Evolutionary conservation across 2,329 filamentous ascomycete species (phyloP), one percentile per base, ranked within the genome.

Genomic region (Verticillium nubilum): DNA sequence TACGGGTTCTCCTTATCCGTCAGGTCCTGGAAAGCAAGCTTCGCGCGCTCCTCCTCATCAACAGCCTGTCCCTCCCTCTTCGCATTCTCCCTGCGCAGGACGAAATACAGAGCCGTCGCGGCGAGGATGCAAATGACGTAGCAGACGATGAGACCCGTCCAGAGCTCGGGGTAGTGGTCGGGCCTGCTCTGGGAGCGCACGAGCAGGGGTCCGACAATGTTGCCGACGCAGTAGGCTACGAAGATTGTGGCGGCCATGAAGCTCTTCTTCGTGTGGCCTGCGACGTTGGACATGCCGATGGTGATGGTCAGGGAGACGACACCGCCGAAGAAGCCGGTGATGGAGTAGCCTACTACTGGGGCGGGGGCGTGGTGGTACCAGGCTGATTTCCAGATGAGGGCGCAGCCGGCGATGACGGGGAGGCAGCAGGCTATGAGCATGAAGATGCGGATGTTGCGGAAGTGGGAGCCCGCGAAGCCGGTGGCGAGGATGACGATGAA

Each of bases 211-310:
- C 89, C 89, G 26, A 92, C 85, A 56, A 92, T 92, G 65, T 92
- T 92, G 1, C 89, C 81, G 2, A 92, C 85, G 59, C 87, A 90
- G 67, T 92, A 92, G 0, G 87, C 88, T 0, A 90, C 87, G 63
- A 92, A 92, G 1, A 90, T 87, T 0, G 86, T 86, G 0, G 86
- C 86, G 0, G 89, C 87, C 80, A 89, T 91, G 66, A 89, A 86
- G 63, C 86, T 89, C 77, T 92, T 92, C 75, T 92, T 92, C 0
- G 89, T 92, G 26, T 89, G 83, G 0, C 90, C 89, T 0, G 89
- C 88, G 0, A 92, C 87, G 64, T 92, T 92, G 12, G 84, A 83
- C 78, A 81, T 80, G 33, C 78, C 78, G 5, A 83, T 62, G 0
- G 78, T 78, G 63, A 84, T 80, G 57, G 78, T 76, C 50, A 83